Evolutionary conservation across 148 eudicot genomes (phyloP).

Genomic region (Linanthus parryae): DNA sequence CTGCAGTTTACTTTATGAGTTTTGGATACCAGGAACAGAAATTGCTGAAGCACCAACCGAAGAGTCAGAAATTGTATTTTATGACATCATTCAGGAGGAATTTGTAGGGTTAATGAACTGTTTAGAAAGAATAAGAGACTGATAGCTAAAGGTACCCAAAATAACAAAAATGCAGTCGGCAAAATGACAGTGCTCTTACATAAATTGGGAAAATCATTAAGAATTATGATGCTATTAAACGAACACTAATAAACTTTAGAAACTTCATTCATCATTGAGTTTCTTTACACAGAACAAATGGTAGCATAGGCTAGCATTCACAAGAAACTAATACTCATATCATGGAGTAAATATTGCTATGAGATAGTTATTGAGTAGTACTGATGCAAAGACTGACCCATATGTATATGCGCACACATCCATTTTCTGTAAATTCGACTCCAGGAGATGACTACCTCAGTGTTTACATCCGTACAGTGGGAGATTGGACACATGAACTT

Average conservation of each 20-base stretch:
- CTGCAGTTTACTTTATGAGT: neutral
- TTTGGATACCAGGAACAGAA: neutral
- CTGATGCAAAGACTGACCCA: no score
- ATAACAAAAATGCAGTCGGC: neutral
- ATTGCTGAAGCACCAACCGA: neutral
- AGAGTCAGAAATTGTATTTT: neutral
- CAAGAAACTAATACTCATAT: neutral
- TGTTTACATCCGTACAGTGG: constrained; percentile 78
- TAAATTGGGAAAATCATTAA: no score
- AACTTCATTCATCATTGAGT: neutral
- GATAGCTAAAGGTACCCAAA: no score
- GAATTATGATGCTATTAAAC: no score
- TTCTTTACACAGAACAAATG: neutral
- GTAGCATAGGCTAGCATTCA: neutral
- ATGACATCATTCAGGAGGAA: neutral
- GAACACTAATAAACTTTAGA: no score
- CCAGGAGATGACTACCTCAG: constrained; percentile 88
- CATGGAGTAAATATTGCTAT: neutral
- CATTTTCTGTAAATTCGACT: constrained; percentile 95
- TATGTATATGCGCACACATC: no score
- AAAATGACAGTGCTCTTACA: no score
- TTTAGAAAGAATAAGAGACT: neutral
- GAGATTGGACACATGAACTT: constrained; percentile 94
- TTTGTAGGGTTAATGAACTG: neutral
- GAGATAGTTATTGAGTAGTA: neutral